These are phyloP conservation scores for Botryotinia convoluta DNA, from an alignment of 2,329 filamentous ascomycete genomes.

Conservation along the genomic window DNA sequence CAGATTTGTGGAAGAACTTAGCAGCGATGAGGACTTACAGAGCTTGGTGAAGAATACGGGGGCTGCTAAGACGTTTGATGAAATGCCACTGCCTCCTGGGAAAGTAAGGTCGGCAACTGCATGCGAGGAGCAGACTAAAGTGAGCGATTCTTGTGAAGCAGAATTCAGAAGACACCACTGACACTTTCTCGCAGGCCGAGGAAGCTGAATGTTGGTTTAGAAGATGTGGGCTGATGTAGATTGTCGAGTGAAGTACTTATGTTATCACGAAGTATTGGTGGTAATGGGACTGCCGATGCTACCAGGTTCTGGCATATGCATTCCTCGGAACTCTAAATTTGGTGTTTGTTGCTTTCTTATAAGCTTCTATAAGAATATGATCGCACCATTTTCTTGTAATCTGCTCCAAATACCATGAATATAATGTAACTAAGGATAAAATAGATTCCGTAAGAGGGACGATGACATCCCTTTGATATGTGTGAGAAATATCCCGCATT, in stretches of 20 bases:
- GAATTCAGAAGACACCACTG: background rate
- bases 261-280: background rate
- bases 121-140: background rate
- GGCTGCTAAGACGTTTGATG: background rate
- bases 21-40: background rate
- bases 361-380: background rate
- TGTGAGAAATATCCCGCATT: background rate
- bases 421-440: background rate
- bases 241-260: background rate
- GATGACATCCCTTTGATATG: background rate
- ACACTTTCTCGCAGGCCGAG: background rate
- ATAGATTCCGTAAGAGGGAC: background rate
- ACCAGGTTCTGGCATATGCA: background rate
- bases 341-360: background rate
- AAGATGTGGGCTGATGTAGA: background rate
- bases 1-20: background rate
- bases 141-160: too few relatives aligned
- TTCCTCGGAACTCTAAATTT: background rate
- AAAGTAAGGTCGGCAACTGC: background rate
- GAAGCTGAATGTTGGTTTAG: background rate
- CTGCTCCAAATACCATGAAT: background rate
- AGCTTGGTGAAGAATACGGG: background rate
- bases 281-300: background rate
- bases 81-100: background rate
- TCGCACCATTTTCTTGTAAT: background rate